Base-by-base conservation (phyloP, 345 rosid genomes). In the Bruguiera sexangula region DNA sequence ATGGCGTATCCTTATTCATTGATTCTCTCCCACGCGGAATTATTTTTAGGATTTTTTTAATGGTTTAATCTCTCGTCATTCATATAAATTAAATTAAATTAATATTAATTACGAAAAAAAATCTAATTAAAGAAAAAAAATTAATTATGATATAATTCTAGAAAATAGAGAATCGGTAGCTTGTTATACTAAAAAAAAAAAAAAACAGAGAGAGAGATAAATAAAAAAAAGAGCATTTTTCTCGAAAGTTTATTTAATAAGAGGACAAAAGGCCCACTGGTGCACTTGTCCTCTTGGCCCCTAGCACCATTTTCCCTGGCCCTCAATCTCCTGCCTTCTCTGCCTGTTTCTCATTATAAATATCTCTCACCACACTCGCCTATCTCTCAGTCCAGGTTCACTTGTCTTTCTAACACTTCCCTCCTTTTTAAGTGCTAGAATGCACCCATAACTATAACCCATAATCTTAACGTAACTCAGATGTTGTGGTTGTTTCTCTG, bases 251-350 rank as follows among this genome's bases (percentile, higher is more conserved):
- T 85, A 75, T 77, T 69, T 79, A 37, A 43, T 19, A 80, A 70
- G 62, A 63, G 73, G 70, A 57, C 60, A 19, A 74, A 65, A 75
- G 80, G 76, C 84, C 90, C 85, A 79, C 87, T 68, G 69, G 85
- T 82, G 87, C 85, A 82, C 75, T 82, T 76, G 86, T 86, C 91
- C 73, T 60, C 79, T 58, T 78, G 77, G 32, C 8, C 63, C 60
- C 27, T 55, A 58, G 6, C 60, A 20, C 68, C 19, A 32, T 15
- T 1, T 36, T 2, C 20, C n/a, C 10, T 32, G 32, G 13, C 57
- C 53, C 20, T 11, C 21, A 4, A 32, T 21, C 31, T 21, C 32
- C 32, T 10, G 29, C 2, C 39, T 24, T 51, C 20, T 8, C 24
- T 32, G 24, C 46, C 8, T 18, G 6, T 30, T 60, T 9, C 21